Base-by-base conservation (phyloP, 108 stramenopile species). In the Cyclotella baltica region DNA sequence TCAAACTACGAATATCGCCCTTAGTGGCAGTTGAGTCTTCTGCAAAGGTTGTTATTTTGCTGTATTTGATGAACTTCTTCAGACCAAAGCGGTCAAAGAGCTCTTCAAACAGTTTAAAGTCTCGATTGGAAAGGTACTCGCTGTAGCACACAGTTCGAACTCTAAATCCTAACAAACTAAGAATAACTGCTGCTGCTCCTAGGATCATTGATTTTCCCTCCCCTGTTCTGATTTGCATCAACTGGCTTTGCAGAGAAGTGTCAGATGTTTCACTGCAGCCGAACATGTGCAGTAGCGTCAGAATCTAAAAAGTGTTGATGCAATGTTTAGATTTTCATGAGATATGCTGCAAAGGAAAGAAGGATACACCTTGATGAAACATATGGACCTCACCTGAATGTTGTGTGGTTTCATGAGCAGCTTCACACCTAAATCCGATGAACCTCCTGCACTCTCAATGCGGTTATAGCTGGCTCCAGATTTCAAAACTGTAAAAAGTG, bases 151-250 rank as follows among this genome's bases (percentile, higher is more conserved):
- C 86, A 46, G 85, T 85, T 13, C 88, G 81, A 36, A 85, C 88
- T 33, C 48, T 46, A 52, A 89, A 89, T 1, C 88, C 88, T 4
- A 89, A 72, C 29, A 89, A 62, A n/a, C 72, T 78, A 37, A 89
- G 61, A 51, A 86, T 73, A 1, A 62, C 56, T 30, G 88, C 76
- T 25, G 86, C 84, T 34, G 86, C 86, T 1, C 86, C 88, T 11
- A 89, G 59, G 19, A 87, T 89, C 81, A 89, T 87, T 6, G 88
- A 89, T 61, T 89, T 89, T 18, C 88, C 88, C 22, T 88, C 87
- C n/a, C 86, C 84, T 25, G 86, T 89, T 47, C 88, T 52, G 38
- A 85, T 87, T 53, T 85, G 86, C 84, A 86, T 83, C 23, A 89
- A 57, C 62, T 83, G 86, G 72, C 74, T 89, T 46, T 85, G 78